Conservation (phyloP, 345 rosid genomes). For the Turritis glabra region DNA sequence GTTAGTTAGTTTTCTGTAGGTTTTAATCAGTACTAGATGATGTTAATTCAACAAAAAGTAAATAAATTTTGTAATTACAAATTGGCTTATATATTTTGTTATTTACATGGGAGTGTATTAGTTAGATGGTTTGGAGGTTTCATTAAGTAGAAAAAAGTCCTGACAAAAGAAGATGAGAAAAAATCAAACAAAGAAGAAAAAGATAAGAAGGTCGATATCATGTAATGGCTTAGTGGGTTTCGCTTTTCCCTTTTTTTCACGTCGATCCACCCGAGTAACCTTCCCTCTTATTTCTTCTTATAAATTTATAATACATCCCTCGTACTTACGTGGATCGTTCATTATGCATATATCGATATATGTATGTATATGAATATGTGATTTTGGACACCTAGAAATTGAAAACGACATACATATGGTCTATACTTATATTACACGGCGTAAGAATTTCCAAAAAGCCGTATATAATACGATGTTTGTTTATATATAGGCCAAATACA, state of each 20-base stretch:
- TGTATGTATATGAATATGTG: not conserved
- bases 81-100: not conserved
- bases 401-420: constrained; percentile 37
- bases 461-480: constrained; percentile 33
- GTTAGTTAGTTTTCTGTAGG: not conserved
- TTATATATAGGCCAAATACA: constrained; percentile 35
- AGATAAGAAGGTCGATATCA: constrained; percentile 45
- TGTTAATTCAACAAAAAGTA: no score
- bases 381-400: constrained; percentile 20
- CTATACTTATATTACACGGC: not conserved
- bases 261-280: constrained; percentile 65
- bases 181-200: constrained; percentile 26
- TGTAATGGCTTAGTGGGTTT: constrained; percentile 58
- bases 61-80: no score
- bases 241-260: constrained; percentile 40
- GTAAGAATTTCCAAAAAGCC: constrained; percentile 5
- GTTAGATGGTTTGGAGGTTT: constrained; percentile 29
- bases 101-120: constrained; percentile 17
- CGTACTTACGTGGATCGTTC: constrained; percentile 22
- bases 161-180: constrained; percentile 46
- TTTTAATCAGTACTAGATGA: not conserved
- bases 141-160: constrained; percentile 27
- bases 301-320: not conserved
- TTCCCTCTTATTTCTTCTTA: constrained; percentile 30
- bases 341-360: not conserved